A percentile compares a stretch with the other conserved stretches of the same genome.
phyloP scores from a whole-genome alignment of 805 yeast genomes.

The Saturnispora dispora region DNA sequence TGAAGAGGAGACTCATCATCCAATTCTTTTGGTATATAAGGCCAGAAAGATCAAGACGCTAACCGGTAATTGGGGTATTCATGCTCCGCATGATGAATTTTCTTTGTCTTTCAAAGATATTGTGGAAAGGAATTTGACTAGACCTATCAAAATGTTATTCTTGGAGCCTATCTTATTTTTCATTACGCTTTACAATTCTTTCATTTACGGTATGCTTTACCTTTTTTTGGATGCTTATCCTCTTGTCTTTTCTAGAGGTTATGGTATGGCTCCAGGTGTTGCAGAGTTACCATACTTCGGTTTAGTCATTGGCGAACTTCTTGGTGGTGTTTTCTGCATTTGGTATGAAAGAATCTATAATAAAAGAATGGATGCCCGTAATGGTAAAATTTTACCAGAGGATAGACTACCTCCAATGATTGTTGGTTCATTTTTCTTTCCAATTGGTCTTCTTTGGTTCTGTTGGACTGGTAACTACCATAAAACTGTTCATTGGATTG shows the following conservation, averaged over 20 bases:
- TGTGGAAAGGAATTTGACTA: conserved; percentile 48
- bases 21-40: conserved; percentile 51
- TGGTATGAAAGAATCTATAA: conserved; percentile 47
- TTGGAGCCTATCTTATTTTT: conserved; percentile 67
- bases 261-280: conserved; percentile 53
- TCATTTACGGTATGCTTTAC: conserved; percentile 73
- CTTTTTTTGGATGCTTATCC: conserved; percentile 70
- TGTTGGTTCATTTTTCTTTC: conserved; percentile 59
- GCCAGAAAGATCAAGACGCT: conserved; percentile 53
- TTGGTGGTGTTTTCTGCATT: conserved; percentile 48
- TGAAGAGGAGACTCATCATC: conserved; percentile 63
- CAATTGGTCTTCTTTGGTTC: conserved; percentile 77
- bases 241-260: conserved; percentile 53
- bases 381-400: conserved; percentile 64
- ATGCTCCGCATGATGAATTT: conserved; percentile 65
- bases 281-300: conserved; percentile 75
- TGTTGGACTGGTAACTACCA: conserved; percentile 81
- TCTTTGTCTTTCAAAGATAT: conserved; percentile 50
- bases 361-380: conserved; percentile 38
- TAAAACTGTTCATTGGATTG: conserved; percentile 66
- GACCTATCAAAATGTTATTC: conserved; percentile 61
- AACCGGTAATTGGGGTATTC: conserved; percentile 78
- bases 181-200: conserved; percentile 62
- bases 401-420: conserved; percentile 72
- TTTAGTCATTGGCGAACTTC: conserved; percentile 55